Percentiles rank a stretch among this genome's conserved stretches.
These are phyloP conservation scores for Torulaspora pretoriensis DNA, from an alignment of 1,139 yeast genomes.

Conservation along the genomic window DNA sequence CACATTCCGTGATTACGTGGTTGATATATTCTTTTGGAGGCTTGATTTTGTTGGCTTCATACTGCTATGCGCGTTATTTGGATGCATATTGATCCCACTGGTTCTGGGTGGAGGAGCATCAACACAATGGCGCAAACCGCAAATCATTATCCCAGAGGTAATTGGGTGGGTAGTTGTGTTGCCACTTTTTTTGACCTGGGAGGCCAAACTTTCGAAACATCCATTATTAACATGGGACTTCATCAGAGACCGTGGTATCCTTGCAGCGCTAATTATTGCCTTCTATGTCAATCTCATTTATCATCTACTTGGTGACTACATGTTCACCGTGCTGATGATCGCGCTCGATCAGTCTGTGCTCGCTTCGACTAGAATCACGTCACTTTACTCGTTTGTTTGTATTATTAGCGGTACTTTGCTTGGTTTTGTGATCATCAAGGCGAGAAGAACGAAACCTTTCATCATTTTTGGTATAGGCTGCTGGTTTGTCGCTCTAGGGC, in stretches of 20 bases:
- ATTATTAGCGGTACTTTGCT: conserved; percentile 54
- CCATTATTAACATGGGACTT: conserved; percentile 50
- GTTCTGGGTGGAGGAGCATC: conserved; percentile 59
- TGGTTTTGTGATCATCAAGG: conserved; percentile 49
- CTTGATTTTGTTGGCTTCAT: conserved; percentile 54
- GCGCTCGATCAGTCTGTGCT: conserved; percentile 52
- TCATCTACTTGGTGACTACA: conserved; percentile 63
- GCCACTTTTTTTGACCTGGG: conserved; percentile 55
- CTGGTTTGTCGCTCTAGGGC: conserved; percentile 56
- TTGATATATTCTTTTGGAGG: conserved; percentile 44
- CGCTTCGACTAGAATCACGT: conserved; percentile 61
- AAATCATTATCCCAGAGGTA: conserved; percentile 59
- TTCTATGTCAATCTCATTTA: conserved; percentile 53
- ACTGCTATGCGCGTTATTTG: conserved; percentile 47
- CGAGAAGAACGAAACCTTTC: conserved; percentile 54
- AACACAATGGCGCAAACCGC: conserved; percentile 51
- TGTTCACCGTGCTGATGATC: conserved; percentile 59
- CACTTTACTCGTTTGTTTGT: conserved; percentile 61
- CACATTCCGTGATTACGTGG: conserved; percentile 22
- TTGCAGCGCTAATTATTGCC: conserved; percentile 53
- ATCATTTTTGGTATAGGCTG: conserved; percentile 51
- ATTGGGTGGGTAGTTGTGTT: conserved; percentile 50
- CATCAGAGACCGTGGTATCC: conserved; percentile 58
- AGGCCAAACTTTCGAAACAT: conserved; percentile 44
- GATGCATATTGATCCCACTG: conserved; percentile 47